Conservation (phyloP, 352 stramenopile genomes). For the Phytophthora capsici region DNA sequence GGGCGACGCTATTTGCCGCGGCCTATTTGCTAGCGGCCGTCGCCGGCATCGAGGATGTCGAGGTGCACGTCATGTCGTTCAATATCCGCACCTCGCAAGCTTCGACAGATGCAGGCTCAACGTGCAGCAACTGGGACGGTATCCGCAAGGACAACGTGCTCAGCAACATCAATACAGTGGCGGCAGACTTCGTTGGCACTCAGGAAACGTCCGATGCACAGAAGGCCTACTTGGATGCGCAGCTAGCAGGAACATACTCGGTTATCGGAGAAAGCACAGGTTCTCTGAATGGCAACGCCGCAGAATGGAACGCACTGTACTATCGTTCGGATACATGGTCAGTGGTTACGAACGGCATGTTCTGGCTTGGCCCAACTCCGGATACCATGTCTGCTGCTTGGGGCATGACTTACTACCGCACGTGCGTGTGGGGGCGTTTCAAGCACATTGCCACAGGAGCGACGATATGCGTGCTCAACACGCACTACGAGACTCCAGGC, state of each 20-base stretch:
- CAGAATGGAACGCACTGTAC: constrained; percentile 70
- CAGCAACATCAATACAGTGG: constrained; percentile 55
- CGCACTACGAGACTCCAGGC: constrained; percentile 83
- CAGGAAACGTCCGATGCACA: constrained; percentile 85
- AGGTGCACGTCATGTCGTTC: constrained; percentile 77
- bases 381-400: constrained; percentile 58
- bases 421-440: constrained; percentile 75
- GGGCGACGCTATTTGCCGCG: constrained; percentile 29
- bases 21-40: constrained; percentile 21
- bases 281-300: constrained; percentile 64
- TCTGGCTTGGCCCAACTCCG: constrained; percentile 72
- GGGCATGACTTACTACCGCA: constrained; percentile 79
- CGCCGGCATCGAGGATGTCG: constrained; percentile 43
- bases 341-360: constrained; percentile 63
- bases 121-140: constrained; percentile 70
- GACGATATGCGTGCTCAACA: constrained; percentile 81
- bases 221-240: constrained; percentile 60
- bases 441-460: constrained; percentile 64
- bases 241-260: constrained; percentile 62
- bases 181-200: constrained; percentile 78
- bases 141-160: constrained; percentile 71
- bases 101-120: constrained; percentile 38
- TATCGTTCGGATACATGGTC: constrained; percentile 69
- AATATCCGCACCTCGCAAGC: constrained; percentile 81
- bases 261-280: constrained; percentile 64